These are phyloP conservation scores for Podospora appendiculata DNA, from an alignment of 495 filamentous ascomycete species.

Conservation along the genomic window DNA sequence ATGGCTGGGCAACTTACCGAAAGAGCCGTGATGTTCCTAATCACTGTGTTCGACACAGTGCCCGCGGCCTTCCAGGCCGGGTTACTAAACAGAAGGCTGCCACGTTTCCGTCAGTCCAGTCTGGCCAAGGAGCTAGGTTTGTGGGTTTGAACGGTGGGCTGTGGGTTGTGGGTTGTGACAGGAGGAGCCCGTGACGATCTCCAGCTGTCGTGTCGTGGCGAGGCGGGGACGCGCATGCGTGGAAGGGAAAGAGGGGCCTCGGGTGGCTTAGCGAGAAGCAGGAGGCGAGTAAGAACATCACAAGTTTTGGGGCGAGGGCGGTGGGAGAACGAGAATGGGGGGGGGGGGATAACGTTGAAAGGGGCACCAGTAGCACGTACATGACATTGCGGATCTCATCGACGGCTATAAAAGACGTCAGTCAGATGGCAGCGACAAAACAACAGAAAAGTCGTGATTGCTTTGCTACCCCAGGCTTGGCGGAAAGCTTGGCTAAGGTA, in stretches of 20 bases:
- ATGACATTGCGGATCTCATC: constrained; percentile 33
- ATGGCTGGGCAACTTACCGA: constrained; percentile 26
- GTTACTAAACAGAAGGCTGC: constrained; percentile 43
- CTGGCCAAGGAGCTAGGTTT: neutral
- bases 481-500: constrained; percentile 26
- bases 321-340: neutral
- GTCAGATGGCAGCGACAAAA: neutral
- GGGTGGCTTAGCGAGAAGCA: no score
- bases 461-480: constrained; percentile 21
- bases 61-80: constrained; percentile 32
- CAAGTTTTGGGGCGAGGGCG: no score
- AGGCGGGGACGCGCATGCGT: no score
- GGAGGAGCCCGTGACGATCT: neutral
- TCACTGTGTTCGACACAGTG: constrained; percentile 36
- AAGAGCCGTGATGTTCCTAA: constrained; percentile 40
- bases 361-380: constrained; percentile 12
- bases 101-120: neutral
- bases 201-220: no score
- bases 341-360: neutral
- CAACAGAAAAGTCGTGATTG: neutral
- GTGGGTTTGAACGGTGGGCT: neutral
- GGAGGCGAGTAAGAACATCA: no score
- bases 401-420: constrained; percentile 28
- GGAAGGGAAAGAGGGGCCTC: no score
- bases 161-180: neutral